Evolutionary conservation across 2,329 filamentous ascomycete genomes (phyloP).

Genomic region (Penicillium sp.): DNA sequence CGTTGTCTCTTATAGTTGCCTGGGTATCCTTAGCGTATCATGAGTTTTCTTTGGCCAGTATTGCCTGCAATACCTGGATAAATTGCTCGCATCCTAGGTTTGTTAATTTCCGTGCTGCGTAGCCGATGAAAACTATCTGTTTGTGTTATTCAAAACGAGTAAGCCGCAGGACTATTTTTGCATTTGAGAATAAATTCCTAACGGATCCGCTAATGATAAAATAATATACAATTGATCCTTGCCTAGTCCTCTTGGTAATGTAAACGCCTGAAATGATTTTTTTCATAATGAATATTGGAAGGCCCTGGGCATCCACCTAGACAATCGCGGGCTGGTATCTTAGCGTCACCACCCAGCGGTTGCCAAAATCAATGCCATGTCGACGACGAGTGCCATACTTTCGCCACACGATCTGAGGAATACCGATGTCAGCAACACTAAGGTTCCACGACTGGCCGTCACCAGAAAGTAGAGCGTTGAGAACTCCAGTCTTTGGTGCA

Average conservation of each 20-base stretch:
- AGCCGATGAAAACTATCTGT: neutral
- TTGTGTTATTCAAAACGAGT: neutral
- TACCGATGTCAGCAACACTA: constrained; percentile 82
- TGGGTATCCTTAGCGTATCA: constrained; percentile 1
- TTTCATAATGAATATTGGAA: neutral
- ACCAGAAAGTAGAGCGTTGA: constrained; percentile 70
- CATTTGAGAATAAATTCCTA: neutral
- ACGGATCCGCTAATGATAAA: neutral
- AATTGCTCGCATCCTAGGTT: neutral
- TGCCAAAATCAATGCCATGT: constrained; percentile 84
- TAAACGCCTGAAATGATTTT: neutral
- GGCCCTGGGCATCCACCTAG: neutral
- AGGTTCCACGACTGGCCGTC: constrained; percentile 67
- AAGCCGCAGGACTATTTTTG: neutral
- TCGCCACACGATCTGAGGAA: constrained; percentile 79
- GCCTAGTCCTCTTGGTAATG: neutral
- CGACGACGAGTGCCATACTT: constrained; percentile 79
- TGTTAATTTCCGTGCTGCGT: too few species aligned
- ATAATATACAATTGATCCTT: neutral
- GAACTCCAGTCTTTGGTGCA: constrained; percentile 79
- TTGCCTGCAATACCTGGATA: neutral
- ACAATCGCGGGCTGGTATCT: constrained; percentile 36
- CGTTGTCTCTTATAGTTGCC: neutral
- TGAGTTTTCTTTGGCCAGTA: neutral
- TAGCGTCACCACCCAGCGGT: constrained; percentile 79